Conservation (phyloP, 352 stramenopile species). For the Phytophthora europaea region DNA sequence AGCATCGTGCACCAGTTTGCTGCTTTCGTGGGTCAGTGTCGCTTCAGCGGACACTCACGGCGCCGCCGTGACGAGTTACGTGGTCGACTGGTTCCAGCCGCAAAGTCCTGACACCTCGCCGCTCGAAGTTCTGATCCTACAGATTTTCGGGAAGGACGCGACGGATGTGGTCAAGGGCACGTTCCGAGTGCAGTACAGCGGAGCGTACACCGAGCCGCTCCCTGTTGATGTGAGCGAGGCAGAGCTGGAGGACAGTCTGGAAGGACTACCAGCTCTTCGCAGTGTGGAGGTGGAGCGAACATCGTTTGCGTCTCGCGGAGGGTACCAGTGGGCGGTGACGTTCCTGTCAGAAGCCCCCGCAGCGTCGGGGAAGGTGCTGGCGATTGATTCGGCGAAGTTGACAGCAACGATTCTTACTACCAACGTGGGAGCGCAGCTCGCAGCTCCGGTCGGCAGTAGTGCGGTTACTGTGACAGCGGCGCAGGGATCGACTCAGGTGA, state of each 20-base stretch:
- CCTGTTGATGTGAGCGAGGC: slow-evolving; percentile 62
- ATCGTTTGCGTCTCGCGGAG: slow-evolving; percentile 33
- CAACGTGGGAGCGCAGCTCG: slow-evolving; percentile 54
- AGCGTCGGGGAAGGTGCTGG: slow-evolving; percentile 48
- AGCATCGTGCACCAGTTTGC: slow-evolving; percentile 36
- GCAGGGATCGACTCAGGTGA: slow-evolving; percentile 46
- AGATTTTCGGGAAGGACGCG: slow-evolving; percentile 57
- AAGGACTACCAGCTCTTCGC: slow-evolving; percentile 63
- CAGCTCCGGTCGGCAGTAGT: slow-evolving; percentile 53
- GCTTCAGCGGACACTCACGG: slow-evolving; percentile 46
- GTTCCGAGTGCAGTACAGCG: slow-evolving; percentile 77
- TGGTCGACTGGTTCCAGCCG: slow-evolving; percentile 80
- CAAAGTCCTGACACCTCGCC: slow-evolving; percentile 40
- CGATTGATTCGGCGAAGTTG: slow-evolving; percentile 52
- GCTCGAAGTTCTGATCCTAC: slow-evolving; percentile 77
- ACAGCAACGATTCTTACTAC: slow-evolving; percentile 35
- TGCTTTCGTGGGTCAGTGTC: slow-evolving; percentile 66
- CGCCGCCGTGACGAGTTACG: slow-evolving; percentile 64
- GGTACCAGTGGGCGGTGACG: slow-evolving; percentile 84
- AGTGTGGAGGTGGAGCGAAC: slow-evolving; percentile 86
- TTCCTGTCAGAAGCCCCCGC: slow-evolving; percentile 73
- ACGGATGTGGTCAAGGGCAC: slow-evolving; percentile 70
- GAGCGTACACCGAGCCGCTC: slow-evolving; percentile 59
- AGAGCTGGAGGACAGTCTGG: slow-evolving; percentile 73
- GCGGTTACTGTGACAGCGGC: slow-evolving; percentile 45